Percentiles rank a stretch among this genome's conserved stretches.
These are phyloP conservation scores for Mycogone perniciosa DNA, from an alignment of 2,329 filamentous ascomycete species.

Conservation along the genomic window DNA sequence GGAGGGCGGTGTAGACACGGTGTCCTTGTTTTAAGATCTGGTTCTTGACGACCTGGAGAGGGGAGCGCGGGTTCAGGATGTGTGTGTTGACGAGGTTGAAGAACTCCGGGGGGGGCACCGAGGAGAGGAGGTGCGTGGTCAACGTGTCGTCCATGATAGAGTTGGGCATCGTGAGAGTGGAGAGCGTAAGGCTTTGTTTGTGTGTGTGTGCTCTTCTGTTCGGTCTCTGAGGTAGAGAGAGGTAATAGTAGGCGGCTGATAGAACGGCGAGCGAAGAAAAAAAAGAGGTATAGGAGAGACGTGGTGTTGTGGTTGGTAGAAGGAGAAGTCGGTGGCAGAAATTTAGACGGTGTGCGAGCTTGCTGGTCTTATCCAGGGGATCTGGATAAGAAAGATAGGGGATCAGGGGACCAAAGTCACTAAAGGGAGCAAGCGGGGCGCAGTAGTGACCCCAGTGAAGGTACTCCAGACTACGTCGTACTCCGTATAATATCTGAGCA, in stretches of 20 bases:
- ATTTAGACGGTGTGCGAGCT: background rate
- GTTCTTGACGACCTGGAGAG: conserved; percentile 36
- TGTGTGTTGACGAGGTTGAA: conserved; percentile 40
- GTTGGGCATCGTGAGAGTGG: too few relatives aligned
- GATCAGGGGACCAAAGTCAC: too few relatives aligned
- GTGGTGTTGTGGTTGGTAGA: background rate
- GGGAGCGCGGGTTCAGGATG: conserved; percentile 40
- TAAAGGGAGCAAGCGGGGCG: too few relatives aligned
- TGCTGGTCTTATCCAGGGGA: background rate
- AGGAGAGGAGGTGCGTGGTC: conserved; percentile 30
- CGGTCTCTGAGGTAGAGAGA: background rate
- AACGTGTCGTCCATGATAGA: conserved; percentile 26
- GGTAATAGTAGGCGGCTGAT: background rate
- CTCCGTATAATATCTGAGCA: too few relatives aligned
- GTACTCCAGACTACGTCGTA: too few relatives aligned
- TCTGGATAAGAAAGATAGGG: background rate
- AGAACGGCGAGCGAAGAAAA: background rate
- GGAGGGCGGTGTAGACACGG: conserved; percentile 25
- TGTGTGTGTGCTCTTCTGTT: background rate
- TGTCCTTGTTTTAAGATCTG: conserved; percentile 27
- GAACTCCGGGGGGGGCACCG: conserved; percentile 40
- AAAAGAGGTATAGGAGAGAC: background rate
- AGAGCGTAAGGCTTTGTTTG: background rate
- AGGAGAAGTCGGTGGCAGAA: background rate
- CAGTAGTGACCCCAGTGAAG: too few relatives aligned